These are phyloP conservation scores for Cyphellophora attinorum DNA, from an alignment of 2,329 filamentous ascomycete species.

Conservation along the genomic window DNA sequence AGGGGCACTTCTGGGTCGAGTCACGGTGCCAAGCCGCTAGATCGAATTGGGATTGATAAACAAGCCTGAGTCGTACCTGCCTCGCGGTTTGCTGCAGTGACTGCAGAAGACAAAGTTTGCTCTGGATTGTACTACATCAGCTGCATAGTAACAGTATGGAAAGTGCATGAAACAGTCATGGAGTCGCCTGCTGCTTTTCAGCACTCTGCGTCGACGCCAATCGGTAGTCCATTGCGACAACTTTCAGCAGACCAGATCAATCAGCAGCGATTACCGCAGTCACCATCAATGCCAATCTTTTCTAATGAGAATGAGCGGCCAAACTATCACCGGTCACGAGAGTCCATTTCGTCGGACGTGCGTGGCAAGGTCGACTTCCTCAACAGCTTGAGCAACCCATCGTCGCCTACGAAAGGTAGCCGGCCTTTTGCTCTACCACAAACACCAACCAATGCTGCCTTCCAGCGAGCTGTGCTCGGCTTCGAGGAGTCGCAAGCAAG, in stretches of 20 bases:
- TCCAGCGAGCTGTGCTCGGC: slow-evolving; percentile 34
- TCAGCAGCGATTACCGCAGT: slow-evolving; percentile 32
- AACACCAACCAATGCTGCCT: slow-evolving; percentile 28
- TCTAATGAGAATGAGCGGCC: slow-evolving; percentile 16
- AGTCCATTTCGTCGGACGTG: slow-evolving; percentile 32
- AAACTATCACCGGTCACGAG: slow-evolving; percentile 18
- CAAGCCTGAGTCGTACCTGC: no score
- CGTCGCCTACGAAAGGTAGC: neutral
- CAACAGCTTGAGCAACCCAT: slow-evolving; percentile 30
- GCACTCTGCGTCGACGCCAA: no score
- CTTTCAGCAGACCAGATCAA: slow-evolving; percentile 41
- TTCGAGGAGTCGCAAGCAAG: slow-evolving; percentile 36
- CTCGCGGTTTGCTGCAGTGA: no score
- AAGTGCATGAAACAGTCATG: no score
- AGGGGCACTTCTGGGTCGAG: no score
- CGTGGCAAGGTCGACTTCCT: slow-evolving; percentile 40
- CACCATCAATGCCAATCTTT: slow-evolving; percentile 27
- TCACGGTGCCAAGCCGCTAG: no score
- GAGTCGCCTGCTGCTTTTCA: no score
- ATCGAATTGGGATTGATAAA: no score
- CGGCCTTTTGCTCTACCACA: neutral
- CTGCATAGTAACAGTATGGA: no score
- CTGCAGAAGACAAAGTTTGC: no score
- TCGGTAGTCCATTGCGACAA: slow-evolving; percentile 30
- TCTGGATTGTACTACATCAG: no score